Conservation (phyloP, 176 grass and related monocot species). For the Triticum timopheevii region DNA sequence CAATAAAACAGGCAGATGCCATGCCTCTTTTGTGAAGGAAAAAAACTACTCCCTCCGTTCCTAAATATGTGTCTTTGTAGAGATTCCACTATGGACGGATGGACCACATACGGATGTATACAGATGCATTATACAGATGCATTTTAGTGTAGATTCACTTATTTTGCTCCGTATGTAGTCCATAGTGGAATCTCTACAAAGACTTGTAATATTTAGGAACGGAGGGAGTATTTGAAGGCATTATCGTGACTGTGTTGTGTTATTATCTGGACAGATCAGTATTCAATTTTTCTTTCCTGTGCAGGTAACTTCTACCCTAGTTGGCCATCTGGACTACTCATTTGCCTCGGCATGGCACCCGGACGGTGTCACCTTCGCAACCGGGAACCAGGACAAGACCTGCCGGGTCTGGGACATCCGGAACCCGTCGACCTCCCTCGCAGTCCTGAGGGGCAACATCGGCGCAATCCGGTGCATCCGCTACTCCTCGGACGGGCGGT, state of each 20-base stretch:
- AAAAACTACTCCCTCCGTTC: too few relatives aligned
- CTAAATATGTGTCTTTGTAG: too few relatives aligned
- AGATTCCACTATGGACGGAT: too few relatives aligned
- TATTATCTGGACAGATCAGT: not conserved
- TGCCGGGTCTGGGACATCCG: slow-evolving; percentile 84
- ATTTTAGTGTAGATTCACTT: too few relatives aligned
- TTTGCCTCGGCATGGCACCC: slow-evolving; percentile 90
- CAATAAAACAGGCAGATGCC: not conserved
- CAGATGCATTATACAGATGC: too few relatives aligned
- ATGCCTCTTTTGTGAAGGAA: not conserved
- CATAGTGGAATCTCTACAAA: too few relatives aligned
- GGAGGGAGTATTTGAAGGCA: too few relatives aligned
- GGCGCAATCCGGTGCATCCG: slow-evolving; percentile 80
- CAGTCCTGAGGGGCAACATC: slow-evolving; percentile 71
- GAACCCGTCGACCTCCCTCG: slow-evolving; percentile 65
- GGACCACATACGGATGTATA: too few relatives aligned
- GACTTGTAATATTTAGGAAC: too few relatives aligned
- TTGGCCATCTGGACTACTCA: slow-evolving; percentile 86
- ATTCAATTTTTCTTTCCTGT: not conserved
- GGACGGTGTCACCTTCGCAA: slow-evolving; percentile 53
- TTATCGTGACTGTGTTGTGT: not conserved
- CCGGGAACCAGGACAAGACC: slow-evolving; percentile 94
- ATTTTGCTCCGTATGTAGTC: too few relatives aligned
- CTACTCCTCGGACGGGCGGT: slow-evolving; percentile 74
- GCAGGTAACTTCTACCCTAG: slow-evolving; percentile 62